Conservation (phyloP, 768 basidiomycete genomes). For the Psilocybe subaeruginosa region DNA sequence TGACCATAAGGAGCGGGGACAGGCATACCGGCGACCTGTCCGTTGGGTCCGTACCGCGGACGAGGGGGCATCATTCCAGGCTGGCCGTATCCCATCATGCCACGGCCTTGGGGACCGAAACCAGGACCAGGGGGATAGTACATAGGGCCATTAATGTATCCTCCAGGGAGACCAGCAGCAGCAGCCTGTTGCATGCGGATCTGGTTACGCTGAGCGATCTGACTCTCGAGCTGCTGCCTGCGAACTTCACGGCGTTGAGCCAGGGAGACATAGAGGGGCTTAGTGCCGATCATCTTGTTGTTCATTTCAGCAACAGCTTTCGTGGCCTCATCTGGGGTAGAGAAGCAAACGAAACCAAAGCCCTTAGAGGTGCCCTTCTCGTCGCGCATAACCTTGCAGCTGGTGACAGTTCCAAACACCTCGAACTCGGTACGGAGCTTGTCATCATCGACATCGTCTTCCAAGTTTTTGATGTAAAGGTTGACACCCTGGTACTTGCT, state of each 20-base stretch:
- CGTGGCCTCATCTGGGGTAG: slow-evolving; percentile 96
- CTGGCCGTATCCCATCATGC: slow-evolving; percentile 81
- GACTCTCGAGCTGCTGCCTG: slow-evolving; percentile 97
- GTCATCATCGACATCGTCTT: slow-evolving; percentile 97
- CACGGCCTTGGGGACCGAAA: slow-evolving; percentile 83
- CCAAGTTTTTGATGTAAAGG: slow-evolving; percentile 99
- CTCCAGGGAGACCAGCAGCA: slow-evolving; percentile 80
- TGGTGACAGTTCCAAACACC: slow-evolving; percentile 95
- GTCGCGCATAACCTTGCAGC: slow-evolving; percentile 99
- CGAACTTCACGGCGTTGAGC: slow-evolving; percentile 98
- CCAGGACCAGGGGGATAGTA: slow-evolving; percentile 84
- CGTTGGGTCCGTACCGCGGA: slow-evolving; percentile 79
- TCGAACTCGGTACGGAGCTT: slow-evolving; percentile 97
- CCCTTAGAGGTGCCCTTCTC: slow-evolving; percentile 93
- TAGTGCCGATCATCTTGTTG: slow-evolving; percentile 99
- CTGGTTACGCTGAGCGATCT: slow-evolving; percentile 97
- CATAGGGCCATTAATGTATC: slow-evolving; percentile 84
- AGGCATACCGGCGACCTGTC: slow-evolving; percentile 77
- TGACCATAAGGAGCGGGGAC: slow-evolving; percentile 74
- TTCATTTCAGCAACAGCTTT: slow-evolving; percentile 99
- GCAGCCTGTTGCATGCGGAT: slow-evolving; percentile 96
- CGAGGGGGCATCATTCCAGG: slow-evolving; percentile 89
- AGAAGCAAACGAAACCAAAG: slow-evolving; percentile 99
- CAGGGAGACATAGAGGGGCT: slow-evolving; percentile 97
- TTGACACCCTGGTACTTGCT: slow-evolving; percentile 99